Percentiles rank a stretch among this genome's conserved stretches.
These are phyloP conservation scores for Ascochyta lentis DNA, from an alignment of 2,329 filamentous ascomycete species.

Conservation along the genomic window DNA sequence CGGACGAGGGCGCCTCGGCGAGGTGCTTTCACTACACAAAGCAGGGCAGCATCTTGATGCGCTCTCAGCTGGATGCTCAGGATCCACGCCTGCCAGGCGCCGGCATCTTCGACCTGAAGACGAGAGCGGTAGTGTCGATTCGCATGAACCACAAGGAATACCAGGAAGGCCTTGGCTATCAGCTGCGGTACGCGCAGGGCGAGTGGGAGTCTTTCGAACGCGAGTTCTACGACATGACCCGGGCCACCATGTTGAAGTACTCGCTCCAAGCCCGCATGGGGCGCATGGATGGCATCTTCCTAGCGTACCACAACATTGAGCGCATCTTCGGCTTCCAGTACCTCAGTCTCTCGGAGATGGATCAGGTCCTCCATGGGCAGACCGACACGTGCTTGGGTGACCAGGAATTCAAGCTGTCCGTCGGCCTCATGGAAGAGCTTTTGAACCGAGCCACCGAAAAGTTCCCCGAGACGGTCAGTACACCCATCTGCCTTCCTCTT, in stretches of 20 bases:
- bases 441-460: constrained; percentile 75
- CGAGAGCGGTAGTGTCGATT: constrained; percentile 86
- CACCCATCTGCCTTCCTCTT: too few species aligned
- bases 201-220: constrained; percentile 91
- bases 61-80: constrained; percentile 91
- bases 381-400: constrained; percentile 72
- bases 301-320: constrained; percentile 93
- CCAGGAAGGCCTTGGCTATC: constrained; percentile 80
- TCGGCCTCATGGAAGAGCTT: constrained; percentile 79
- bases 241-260: constrained; percentile 94
- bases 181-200: constrained; percentile 78
- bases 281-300: constrained; percentile 97
- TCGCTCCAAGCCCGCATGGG: constrained; percentile 96
- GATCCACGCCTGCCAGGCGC: constrained; percentile 86
- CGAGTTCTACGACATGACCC: constrained; percentile 96
- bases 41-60: constrained; percentile 87
- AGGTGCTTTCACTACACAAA: constrained; percentile 82
- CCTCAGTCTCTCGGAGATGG: constrained; percentile 84
- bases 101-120: constrained; percentile 97
- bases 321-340: constrained; percentile 99
- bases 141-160: constrained; percentile 82
- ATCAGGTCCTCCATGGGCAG: constrained; percentile 85
- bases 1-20: constrained; percentile 66
- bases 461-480: constrained; percentile 69
- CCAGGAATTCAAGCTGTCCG: constrained; percentile 81